A percentile compares a stretch with the other conserved stretches of the same genome.
Conservation (phyloP, 2,329 filamentous ascomycete genomes). For the Tolypocladium amazonense region DNA sequence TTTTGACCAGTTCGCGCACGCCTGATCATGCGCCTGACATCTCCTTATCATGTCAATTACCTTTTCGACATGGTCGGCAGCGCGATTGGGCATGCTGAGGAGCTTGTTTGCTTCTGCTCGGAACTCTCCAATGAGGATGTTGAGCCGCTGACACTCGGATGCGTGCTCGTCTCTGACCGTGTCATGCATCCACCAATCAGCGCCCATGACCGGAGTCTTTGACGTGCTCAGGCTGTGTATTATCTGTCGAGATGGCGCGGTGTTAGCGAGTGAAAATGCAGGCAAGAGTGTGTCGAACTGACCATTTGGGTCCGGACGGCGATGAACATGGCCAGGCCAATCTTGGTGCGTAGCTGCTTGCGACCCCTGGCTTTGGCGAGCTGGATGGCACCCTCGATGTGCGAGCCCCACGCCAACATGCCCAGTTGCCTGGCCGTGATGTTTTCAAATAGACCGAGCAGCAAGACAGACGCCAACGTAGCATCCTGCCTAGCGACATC, state of each 20-base stretch:
- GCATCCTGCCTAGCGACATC: conserved; percentile 39
- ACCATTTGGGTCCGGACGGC: conserved; percentile 52
- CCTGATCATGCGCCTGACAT: conserved; percentile 40
- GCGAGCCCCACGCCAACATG: conserved; percentile 50
- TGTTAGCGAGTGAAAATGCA: conserved; percentile 1
- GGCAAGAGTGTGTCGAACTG: conserved; percentile 6
- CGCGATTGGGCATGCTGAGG: conserved; percentile 34
- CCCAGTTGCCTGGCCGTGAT: conserved; percentile 44
- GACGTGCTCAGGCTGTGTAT: conserved; percentile 45
- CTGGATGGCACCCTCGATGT: conserved; percentile 54
- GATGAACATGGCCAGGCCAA: conserved; percentile 45
- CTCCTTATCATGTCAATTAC: conserved; percentile 41
- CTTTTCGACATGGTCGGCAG: conserved; percentile 37
- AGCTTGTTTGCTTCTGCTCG: conserved; percentile 41
- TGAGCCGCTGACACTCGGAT: conserved; percentile 37
- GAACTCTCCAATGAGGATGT: conserved; percentile 44
- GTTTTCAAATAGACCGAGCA: conserved; percentile 51
- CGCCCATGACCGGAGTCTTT: conserved; percentile 40
- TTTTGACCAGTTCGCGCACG: conserved; percentile 40
- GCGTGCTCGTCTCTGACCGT: conserved; percentile 38
- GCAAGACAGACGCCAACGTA: conserved; percentile 47
- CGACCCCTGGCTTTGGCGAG: conserved; percentile 47
- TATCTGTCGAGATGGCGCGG: conserved; percentile 25
- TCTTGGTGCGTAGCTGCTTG: conserved; percentile 41
- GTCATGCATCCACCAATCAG: conserved; percentile 49